Percentiles rank a stretch among this genome's conserved stretches.
These are phyloP conservation scores for Pelargonium citronellum DNA, from an alignment of 441 rosid genomes.

Conservation along the genomic window DNA sequence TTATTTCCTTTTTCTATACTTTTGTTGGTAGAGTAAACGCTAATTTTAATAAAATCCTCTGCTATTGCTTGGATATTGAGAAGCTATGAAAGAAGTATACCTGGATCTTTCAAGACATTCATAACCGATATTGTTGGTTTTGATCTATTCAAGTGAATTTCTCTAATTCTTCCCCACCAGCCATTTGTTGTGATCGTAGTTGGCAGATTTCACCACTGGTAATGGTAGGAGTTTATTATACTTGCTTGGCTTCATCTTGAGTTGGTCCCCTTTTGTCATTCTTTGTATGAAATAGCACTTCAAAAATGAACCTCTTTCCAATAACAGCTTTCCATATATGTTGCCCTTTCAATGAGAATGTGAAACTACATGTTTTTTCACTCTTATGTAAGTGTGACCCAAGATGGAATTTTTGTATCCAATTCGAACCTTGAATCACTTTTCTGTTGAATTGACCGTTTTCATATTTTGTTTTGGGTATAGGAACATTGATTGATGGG, in stretches of 20 bases:
- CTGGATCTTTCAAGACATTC: conserved; percentile 1
- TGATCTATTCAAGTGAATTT: background rate
- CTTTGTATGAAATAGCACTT: background rate
- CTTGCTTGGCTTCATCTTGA: background rate
- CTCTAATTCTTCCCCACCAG: background rate
- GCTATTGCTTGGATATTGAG: background rate
- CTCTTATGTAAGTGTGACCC: too few species aligned
- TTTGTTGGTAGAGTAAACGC: background rate
- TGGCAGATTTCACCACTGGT: background rate
- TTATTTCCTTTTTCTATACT: conserved; percentile 3
- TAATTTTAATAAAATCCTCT: background rate
- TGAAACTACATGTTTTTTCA: background rate
- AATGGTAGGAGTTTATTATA: background rate
- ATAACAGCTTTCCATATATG: background rate
- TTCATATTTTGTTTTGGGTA: conserved; percentile 26
- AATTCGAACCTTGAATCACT: conserved; percentile 11
- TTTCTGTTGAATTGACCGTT: conserved; percentile 24
- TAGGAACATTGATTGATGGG: conserved; percentile 82
- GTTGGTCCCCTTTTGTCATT: background rate
- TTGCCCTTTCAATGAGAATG: background rate
- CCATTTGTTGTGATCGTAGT: background rate
- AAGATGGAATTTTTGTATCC: background rate
- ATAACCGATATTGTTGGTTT: background rate
- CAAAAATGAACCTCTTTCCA: background rate
- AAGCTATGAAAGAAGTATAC: background rate